Base-by-base conservation (phyloP, 768 basidiomycete genomes). In the Tephrocybe sp. region DNA sequence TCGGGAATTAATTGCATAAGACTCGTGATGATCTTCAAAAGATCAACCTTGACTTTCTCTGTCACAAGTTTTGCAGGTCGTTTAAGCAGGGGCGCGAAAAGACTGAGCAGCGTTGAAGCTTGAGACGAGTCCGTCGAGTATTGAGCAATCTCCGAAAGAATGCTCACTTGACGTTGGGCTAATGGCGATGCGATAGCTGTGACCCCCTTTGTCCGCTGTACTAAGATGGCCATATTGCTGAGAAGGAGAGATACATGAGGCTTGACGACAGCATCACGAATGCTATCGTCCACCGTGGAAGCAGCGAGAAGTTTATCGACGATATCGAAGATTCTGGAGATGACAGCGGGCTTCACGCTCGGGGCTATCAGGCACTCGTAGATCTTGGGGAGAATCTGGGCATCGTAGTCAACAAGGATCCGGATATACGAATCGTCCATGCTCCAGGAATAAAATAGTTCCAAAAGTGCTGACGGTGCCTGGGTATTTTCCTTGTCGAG, bases 401-500 rank as follows among this genome's bases (percentile, higher is more conserved):
- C 56, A 59, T 97, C 88, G 61, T 83, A 87, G 19, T 80, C 71
- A 38, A 86, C 83, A 22, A 98, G 73, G 63, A 82, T 84, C 8
- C 63, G 62, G n/a, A 78, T 73, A 52, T 83, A 78, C 11, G 82
- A 73, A 2, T 69, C 71, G 15, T 78, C 72, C 13, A 73, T 63
- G 0, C 90, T 80, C 88, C 94, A 94, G 5, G 78, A 70, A 50
- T 83, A 77, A 68, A 97, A 88, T 18, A 97, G 72, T 31, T 97
- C 93, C 36, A 99, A 70, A 15, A 95, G 73, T 0, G 90, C 84
- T 0, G 94, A 95, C 0, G 95, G 94, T 0, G 91, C 78, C 64
- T 97, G 95, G 0, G 88, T 91, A 59, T 94, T 98, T 66, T 98
- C 97, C 36, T 69, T 74, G 51, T 88, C 84, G 21, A 98, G 73